Evolutionary conservation across 139 green algal genomes (phyloP).

Genomic region (Mychonastes homosphaera): DNA sequence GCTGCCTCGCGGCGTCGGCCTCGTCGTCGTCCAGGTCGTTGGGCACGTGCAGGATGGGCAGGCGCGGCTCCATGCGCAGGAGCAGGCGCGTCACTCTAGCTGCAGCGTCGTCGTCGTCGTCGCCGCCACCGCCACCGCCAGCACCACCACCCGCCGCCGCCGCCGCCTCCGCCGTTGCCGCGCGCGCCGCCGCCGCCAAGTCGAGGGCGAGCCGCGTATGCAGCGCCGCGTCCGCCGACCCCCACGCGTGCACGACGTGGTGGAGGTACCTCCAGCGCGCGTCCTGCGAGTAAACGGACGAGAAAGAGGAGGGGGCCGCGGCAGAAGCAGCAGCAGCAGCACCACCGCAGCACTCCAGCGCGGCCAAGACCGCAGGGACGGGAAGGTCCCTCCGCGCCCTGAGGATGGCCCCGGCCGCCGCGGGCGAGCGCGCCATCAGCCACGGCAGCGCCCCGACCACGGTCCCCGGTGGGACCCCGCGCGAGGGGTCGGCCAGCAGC

Average conservation of each 20-base stretch:
- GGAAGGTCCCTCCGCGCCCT: not conserved
- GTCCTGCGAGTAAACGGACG: no score
- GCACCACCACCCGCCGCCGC: not conserved
- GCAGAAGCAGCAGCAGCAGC: conserved; percentile 19
- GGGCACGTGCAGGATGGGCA: no score
- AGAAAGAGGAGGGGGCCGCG: no score
- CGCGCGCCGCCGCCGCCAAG: conserved; percentile 12
- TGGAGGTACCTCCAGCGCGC: conserved; percentile 47
- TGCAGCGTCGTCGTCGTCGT: not conserved
- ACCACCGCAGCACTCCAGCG: not conserved
- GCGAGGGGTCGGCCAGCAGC: conserved; percentile 1
- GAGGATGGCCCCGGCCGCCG: not conserved
- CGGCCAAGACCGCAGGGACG: not conserved
- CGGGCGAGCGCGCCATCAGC: conserved; percentile 10
- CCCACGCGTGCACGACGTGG: conserved; percentile 29
- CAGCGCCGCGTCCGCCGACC: conserved; percentile 7
- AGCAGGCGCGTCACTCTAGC: no score
- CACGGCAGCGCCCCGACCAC: conserved; percentile 21
- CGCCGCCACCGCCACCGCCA: not conserved
- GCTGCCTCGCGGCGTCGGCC: no score
- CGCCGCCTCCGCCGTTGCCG: not conserved
- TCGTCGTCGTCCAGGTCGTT: no score
- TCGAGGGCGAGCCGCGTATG: conserved; percentile 50
- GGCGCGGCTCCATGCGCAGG: no score
- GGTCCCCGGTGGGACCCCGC: conserved; percentile 7